Base-by-base conservation (phyloP, 1,284 basidiomycete species). In the Bondarzewia mesenterica region DNA sequence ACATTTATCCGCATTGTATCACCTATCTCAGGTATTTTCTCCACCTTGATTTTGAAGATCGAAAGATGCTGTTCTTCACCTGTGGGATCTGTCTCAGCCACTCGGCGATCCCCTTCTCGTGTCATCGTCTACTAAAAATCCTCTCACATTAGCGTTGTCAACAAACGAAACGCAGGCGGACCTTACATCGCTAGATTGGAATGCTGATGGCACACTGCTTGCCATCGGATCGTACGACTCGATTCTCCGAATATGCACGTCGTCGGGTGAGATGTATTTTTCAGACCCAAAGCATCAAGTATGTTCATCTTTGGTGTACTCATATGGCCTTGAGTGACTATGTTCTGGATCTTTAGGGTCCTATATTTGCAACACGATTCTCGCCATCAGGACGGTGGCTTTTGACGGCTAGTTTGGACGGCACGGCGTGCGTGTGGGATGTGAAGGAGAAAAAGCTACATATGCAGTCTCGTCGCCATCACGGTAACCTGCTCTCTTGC, bases 201-300 rank as follows among this genome's bases (percentile, higher is more conserved):
- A 77, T 55, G 58, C 65, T 3, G 78, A 85, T 49, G 87, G 87
- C 14, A 75, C 73, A 20, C 64, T 88, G n/a, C 66, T 90, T 32
- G 85, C 85, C 6, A 75, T 88, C 46, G 87, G 84, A 5, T 86
- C 83, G 12, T 86, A 84, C 52, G 87, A 90, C 56, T 74, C 77
- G 7, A 65, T 78, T 26, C 71, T 90, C 26, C 78, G 87, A 37
- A 69, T 90, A 42, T 82, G 71, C 56, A 78, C 74, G 14, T 61
- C 68, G 10, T 62, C 66, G 20, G 86, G 85, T 18, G 68, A 74
- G 22, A 50, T 76, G 12, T 82, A 86, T 62, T 78, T 85, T 56
- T 70, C 72, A 26, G 70, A 80, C 55, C 60, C 69, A 27, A 75
- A 79, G 50, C 85, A 88, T 58, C 68, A 80, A 74, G 86, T 85